Percentiles rank a stretch among this genome's conserved stretches.
These are phyloP conservation scores for Puya raimondii DNA, from an alignment of 176 grass and related monocot genomes.

Conservation along the genomic window DNA sequence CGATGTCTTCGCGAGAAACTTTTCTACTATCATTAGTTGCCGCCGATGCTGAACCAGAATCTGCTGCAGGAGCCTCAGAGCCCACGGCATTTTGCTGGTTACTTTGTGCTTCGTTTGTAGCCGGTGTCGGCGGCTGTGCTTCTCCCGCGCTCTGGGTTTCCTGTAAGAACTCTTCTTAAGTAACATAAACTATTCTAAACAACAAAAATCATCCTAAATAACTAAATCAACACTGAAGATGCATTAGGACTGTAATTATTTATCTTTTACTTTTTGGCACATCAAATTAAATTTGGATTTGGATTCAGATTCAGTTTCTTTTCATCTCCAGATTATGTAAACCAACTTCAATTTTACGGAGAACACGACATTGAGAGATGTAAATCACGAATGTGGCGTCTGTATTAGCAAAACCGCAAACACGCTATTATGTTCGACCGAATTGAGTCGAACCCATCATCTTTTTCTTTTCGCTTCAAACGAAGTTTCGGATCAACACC, in stretches of 20 bases:
- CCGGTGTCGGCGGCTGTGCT: conserved; percentile 45
- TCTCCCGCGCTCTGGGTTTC: conserved; percentile 73
- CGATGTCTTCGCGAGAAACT: conserved; percentile 92
- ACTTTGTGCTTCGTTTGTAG: conserved; percentile 61
- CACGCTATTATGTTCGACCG: too few species aligned
- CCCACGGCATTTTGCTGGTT: conserved; percentile 43
- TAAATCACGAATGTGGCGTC: too few species aligned
- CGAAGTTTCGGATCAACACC: not conserved
- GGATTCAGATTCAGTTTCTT: too few species aligned
- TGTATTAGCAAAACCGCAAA: too few species aligned
- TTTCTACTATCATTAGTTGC: conserved; percentile 77
- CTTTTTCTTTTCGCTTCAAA: too few species aligned
- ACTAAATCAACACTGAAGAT: not conserved
- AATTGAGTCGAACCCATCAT: too few species aligned
- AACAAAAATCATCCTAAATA: not conserved
- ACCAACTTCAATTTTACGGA: too few species aligned
- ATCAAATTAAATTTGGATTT: too few species aligned
- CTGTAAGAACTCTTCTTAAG: conserved; percentile 24
- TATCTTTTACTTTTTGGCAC: too few species aligned
- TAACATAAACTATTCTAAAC: conserved; percentile 8
- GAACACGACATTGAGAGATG: too few species aligned
- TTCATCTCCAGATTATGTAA: too few species aligned
- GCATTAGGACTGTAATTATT: not conserved
- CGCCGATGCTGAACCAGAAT: conserved; percentile 48
- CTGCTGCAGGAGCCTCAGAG: conserved; percentile 53